Conservation (phyloP, 805 yeast species). For the Hanseniaspora hatyaiensis region DNA sequence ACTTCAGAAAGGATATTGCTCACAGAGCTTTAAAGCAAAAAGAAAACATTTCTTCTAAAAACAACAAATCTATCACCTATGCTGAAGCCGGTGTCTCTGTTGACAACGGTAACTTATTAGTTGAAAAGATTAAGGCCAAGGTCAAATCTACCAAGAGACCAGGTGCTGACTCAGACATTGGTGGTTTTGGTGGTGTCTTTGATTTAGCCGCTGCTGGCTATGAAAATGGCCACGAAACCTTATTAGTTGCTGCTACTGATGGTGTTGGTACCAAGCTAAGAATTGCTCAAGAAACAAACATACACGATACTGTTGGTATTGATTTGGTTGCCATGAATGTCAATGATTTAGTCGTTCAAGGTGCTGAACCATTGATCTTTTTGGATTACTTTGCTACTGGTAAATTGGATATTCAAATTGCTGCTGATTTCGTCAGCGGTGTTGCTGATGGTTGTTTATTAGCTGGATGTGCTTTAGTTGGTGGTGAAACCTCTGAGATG, state of each 20-base stretch:
- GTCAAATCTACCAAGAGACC: slow-evolving; percentile 88
- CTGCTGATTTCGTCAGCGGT: slow-evolving; percentile 82
- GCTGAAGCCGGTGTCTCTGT: slow-evolving; percentile 96
- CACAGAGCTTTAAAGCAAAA: slow-evolving; percentile 77
- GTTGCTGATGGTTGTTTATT: slow-evolving; percentile 92
- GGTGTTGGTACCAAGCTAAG: slow-evolving; percentile 97
- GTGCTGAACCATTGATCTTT: slow-evolving; percentile 94
- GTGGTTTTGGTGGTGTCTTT: slow-evolving; percentile 96
- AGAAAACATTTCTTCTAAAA: slow-evolving; percentile 20
- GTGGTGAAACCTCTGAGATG: slow-evolving; percentile 99
- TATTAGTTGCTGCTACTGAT: slow-evolving; percentile 94
- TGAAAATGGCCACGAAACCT: slow-evolving; percentile 48
- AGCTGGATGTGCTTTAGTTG: slow-evolving; percentile 95
- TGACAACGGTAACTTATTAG: slow-evolving; percentile 84
- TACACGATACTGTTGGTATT: slow-evolving; percentile 95
- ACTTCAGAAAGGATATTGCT: slow-evolving; percentile 87
- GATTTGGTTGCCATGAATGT: slow-evolving; percentile 99
- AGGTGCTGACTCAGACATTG: slow-evolving; percentile 96
- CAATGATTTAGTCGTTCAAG: slow-evolving; percentile 94
- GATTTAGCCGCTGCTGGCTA: slow-evolving; percentile 85
- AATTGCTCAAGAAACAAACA: slow-evolving; percentile 79
- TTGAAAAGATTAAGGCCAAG: slow-evolving; percentile 76
- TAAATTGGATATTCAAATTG: slow-evolving; percentile 68
- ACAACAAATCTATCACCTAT: slow-evolving; percentile 53
- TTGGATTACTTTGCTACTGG: slow-evolving; percentile 96